Evolutionary conservation across 345 rosid genomes (phyloP).

Genomic region (Barbarea vulgaris): DNA sequence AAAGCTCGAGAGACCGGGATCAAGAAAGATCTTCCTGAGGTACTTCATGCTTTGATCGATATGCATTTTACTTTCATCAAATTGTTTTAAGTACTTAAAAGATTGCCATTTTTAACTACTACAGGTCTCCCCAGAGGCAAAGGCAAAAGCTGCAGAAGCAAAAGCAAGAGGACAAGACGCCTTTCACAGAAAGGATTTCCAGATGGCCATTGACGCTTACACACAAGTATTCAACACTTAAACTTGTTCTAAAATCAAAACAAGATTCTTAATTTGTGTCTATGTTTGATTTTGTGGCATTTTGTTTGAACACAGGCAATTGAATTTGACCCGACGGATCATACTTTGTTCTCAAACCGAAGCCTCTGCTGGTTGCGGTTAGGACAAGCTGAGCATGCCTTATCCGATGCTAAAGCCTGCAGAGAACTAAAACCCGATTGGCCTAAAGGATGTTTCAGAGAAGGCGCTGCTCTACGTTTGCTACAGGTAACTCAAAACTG

Average conservation of each 20-base stretch:
- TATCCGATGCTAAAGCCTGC: slow-evolving; percentile 77
- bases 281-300: slow-evolving; percentile 3
- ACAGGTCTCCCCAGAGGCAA: slow-evolving; percentile 80
- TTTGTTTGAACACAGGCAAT: slow-evolving; percentile 62
- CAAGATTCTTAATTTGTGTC: not conserved
- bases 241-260: not conserved
- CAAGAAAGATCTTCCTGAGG: slow-evolving; percentile 65
- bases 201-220: slow-evolving; percentile 68
- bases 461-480: slow-evolving; percentile 86
- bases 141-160: slow-evolving; percentile 82
- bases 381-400: slow-evolving; percentile 80
- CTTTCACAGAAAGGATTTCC: slow-evolving; percentile 62
- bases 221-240: slow-evolving; percentile 61
- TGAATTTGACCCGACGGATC: slow-evolving; percentile 82
- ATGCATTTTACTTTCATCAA: not conserved
- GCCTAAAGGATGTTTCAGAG: slow-evolving; percentile 90
- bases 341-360: slow-evolving; percentile 70
- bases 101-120: not conserved
- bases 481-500: slow-evolving; percentile 59
- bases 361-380: slow-evolving; percentile 84
- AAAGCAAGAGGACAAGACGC: slow-evolving; percentile 93
- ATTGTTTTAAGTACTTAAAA: not conserved
- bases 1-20: slow-evolving; percentile 38
- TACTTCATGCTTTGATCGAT: slow-evolving; percentile 24
- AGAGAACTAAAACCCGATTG: slow-evolving; percentile 74